Percentiles rank a stretch among this genome's conserved stretches.
Conservation (phyloP, 495 filamentous ascomycete genomes). For the Xylaria castorea region DNA sequence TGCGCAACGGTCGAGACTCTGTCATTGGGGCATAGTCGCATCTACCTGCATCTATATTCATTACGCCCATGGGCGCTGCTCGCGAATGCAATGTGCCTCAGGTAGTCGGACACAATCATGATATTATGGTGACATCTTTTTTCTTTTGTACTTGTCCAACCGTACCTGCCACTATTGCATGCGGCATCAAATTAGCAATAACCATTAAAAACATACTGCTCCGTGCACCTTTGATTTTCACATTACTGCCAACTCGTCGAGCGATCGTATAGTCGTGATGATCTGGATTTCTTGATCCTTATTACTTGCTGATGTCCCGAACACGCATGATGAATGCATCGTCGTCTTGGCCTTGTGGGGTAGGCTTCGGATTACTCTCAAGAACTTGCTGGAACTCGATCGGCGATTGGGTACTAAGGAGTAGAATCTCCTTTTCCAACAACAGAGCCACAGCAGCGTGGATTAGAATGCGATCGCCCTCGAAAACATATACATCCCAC, state of each 20-base stretch:
- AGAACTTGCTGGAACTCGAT: constrained; percentile 45
- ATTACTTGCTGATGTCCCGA: not conserved
- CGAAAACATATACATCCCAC: constrained; percentile 95
- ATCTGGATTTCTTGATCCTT: not conserved
- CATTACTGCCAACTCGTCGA: not conserved
- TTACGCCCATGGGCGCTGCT: not conserved
- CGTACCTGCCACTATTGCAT: not conserved
- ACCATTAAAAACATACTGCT: constrained; percentile 13
- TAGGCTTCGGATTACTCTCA: constrained; percentile 14
- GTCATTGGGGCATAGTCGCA: not conserved
- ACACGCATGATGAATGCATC: constrained; percentile 23
- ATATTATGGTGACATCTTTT: not conserved
- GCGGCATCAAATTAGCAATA: not conserved
- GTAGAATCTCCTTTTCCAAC: constrained; percentile 50
- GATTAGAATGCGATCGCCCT: constrained; percentile 83
- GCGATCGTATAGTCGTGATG: constrained; percentile 21
- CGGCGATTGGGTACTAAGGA: constrained; percentile 44
- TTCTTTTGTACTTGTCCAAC: not conserved
- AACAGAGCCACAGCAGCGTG: constrained; percentile 79
- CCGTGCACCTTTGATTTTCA: not conserved
- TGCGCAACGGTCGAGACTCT: not conserved
- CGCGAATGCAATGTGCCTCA: not conserved
- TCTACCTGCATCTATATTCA: constrained; percentile 7
- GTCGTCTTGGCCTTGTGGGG: constrained; percentile 11
- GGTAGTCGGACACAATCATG: not conserved